phyloP scores from a whole-genome alignment of 768 basidiomycete species.

The Tricholoma saponaceum region DNA sequence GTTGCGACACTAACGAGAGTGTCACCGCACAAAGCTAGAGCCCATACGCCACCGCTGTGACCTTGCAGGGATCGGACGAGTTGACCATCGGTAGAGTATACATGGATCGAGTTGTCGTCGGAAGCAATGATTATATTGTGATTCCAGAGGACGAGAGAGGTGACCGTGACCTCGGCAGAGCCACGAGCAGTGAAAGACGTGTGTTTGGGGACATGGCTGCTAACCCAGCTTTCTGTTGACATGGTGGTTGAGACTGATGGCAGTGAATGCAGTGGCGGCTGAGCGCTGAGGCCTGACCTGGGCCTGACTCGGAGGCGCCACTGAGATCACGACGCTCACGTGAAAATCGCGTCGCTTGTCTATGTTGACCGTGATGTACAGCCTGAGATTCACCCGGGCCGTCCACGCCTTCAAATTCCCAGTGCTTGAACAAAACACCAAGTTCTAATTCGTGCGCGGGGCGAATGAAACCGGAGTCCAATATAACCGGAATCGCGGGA shows the following conservation, averaged over 20 bases:
- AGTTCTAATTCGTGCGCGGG: too few relatives aligned
- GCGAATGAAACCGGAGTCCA: too few relatives aligned
- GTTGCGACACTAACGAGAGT: conserved; percentile 89
- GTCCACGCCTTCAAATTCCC: too few relatives aligned
- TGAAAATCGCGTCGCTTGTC: too few relatives aligned
- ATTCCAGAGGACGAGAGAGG: conserved; percentile 89
- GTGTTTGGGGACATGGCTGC: conserved; percentile 66
- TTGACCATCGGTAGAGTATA: conserved; percentile 81
- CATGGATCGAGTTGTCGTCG: conserved; percentile 94
- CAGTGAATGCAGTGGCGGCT: too few relatives aligned
- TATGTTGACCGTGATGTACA: too few relatives aligned
- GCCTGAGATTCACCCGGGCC: too few relatives aligned
- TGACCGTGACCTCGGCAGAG: conserved; percentile 89
- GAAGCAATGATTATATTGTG: conserved; percentile 95
- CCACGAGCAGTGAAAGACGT: conserved; percentile 86
- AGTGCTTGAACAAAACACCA: too few relatives aligned
- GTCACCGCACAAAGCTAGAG: conserved; percentile 84
- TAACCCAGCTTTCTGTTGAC: conserved; percentile 56
- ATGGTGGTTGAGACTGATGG: neutral
- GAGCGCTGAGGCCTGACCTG: too few relatives aligned
- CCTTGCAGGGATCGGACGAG: conserved; percentile 75
- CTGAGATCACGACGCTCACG: too few relatives aligned
- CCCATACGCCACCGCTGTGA: conserved; percentile 97
- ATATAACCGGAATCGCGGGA: too few relatives aligned
- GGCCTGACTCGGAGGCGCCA: too few relatives aligned